These are phyloP conservation scores for Periconia digitata DNA, from an alignment of 2,329 filamentous ascomycete species.

Conservation along the genomic window DNA sequence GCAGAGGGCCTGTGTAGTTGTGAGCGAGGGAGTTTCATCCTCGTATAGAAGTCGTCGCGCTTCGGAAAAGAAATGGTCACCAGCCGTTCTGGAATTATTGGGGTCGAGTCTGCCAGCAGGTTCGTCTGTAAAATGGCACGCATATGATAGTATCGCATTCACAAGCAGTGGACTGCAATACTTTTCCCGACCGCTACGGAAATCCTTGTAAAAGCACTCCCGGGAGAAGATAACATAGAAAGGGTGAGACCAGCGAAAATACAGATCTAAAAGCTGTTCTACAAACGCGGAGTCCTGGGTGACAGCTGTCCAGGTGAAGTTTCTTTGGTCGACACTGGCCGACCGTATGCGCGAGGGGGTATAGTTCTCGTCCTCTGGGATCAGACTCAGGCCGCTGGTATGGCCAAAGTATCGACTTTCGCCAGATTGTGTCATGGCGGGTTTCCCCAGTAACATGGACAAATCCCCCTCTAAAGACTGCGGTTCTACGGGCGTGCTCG, in stretches of 20 bases:
- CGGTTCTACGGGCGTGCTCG: constrained; percentile 15
- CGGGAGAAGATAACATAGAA: constrained; percentile 73
- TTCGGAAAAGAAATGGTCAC: constrained; percentile 75
- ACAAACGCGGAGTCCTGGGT: constrained; percentile 62
- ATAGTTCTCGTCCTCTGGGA: constrained; percentile 38
- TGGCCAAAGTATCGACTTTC: constrained; percentile 42
- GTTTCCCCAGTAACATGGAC: constrained; percentile 41
- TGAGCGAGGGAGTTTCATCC: constrained; percentile 62
- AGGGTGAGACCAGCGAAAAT: constrained; percentile 73
- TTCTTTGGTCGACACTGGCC: constrained; percentile 15
- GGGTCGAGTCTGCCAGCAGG: constrained; percentile 65
- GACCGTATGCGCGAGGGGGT: constrained; percentile 15
- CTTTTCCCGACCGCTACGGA: constrained; percentile 59
- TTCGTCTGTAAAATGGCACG: constrained; percentile 69
- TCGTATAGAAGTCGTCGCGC: constrained; percentile 62
- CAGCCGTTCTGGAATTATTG: constrained; percentile 64
- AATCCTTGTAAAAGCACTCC: constrained; percentile 70
- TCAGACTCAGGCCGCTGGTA: constrained; percentile 41
- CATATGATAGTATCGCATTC: constrained; percentile 66
- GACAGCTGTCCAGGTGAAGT: constrained; percentile 60
- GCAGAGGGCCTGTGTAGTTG: constrained; percentile 73
- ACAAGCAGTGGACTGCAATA: constrained; percentile 70
- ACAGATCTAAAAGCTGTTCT: constrained; percentile 64
- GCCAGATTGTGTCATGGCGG: constrained; percentile 33
- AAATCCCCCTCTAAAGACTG: constrained; percentile 39